Percentiles rank a stretch among this genome's conserved stretches.
phyloP scores from a whole-genome alignment of 169 alveolate genomes.

The Plasmodium malariae region DNA sequence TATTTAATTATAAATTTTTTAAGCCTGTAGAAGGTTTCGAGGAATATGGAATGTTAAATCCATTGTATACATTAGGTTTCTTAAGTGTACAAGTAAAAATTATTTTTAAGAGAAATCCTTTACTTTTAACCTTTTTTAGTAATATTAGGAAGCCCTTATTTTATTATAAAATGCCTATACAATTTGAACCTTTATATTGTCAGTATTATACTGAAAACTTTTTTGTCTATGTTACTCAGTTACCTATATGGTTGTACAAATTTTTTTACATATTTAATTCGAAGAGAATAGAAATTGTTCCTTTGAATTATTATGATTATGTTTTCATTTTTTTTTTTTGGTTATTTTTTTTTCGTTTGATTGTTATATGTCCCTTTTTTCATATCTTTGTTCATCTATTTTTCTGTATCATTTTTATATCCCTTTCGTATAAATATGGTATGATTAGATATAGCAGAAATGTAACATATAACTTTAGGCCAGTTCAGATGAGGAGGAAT shows the following conservation, averaged over 20 bases:
- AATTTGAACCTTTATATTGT: slow-evolving; percentile 82
- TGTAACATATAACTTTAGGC: slow-evolving; percentile 32
- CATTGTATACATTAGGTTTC: slow-evolving; percentile 82
- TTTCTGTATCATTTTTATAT: slow-evolving; percentile 63
- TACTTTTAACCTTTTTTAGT: slow-evolving; percentile 76
- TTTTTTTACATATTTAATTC: slow-evolving; percentile 59
- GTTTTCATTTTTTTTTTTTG: slow-evolving; percentile 47
- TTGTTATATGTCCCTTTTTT: slow-evolving; percentile 55
- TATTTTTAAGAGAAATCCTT: slow-evolving; percentile 73
- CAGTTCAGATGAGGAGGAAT: slow-evolving; percentile 8
- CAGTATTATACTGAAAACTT: slow-evolving; percentile 67
- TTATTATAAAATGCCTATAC: slow-evolving; percentile 79
- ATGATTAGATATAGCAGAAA: neutral
- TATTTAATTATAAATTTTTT: slow-evolving; percentile 80
- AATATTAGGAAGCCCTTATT: slow-evolving; percentile 75
- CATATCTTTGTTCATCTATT: slow-evolving; percentile 48
- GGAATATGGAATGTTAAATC: slow-evolving; percentile 84
- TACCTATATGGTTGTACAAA: slow-evolving; percentile 70
- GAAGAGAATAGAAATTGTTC: slow-evolving; percentile 29
- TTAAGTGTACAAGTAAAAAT: slow-evolving; percentile 78
- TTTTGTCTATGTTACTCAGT: slow-evolving; percentile 24
- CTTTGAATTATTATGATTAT: slow-evolving; percentile 51
- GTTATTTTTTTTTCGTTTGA: slow-evolving; percentile 54
- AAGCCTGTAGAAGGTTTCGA: slow-evolving; percentile 84
- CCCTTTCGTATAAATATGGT: slow-evolving; percentile 69